These are phyloP conservation scores for Halenospora varia DNA, from an alignment of 495 filamentous ascomycete species.

Conservation along the genomic window DNA sequence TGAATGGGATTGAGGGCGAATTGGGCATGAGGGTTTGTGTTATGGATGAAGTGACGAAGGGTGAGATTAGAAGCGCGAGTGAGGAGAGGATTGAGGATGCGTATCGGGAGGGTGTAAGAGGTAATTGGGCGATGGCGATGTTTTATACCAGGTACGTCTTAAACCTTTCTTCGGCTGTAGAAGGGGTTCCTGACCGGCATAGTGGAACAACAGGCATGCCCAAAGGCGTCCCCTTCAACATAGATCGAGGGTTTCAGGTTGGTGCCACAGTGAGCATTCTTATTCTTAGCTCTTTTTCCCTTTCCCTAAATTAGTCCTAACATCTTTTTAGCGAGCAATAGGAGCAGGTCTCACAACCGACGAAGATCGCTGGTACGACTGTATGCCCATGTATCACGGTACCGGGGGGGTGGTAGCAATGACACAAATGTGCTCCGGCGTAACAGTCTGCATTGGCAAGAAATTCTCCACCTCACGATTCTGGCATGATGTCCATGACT, in stretches of 20 bases:
- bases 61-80: slow-evolving; percentile 43
- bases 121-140: slow-evolving; percentile 50
- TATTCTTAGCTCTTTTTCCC: background rate
- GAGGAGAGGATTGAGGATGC: slow-evolving; percentile 46
- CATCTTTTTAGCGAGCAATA: slow-evolving; percentile 37
- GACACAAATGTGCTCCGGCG: slow-evolving; percentile 49
- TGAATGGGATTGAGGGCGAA: slow-evolving; percentile 40
- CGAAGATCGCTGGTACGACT: slow-evolving; percentile 65
- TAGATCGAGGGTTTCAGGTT: slow-evolving; percentile 25
- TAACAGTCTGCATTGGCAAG: slow-evolving; percentile 62
- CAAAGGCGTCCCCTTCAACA: slow-evolving; percentile 37
- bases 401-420: slow-evolving; percentile 54
- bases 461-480: slow-evolving; percentile 69
- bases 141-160: slow-evolving; percentile 63
- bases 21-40: slow-evolving; percentile 51
- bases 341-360: slow-evolving; percentile 36
- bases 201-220: slow-evolving; percentile 49
- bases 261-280: slow-evolving; percentile 7
- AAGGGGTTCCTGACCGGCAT: background rate
- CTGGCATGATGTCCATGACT: slow-evolving; percentile 71
- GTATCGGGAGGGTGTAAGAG: slow-evolving; percentile 41
- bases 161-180: background rate
- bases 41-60: slow-evolving; percentile 42
- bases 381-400: slow-evolving; percentile 81
- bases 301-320: slow-evolving; percentile 1